These are phyloP conservation scores for Syzygium aromaticum DNA, from an alignment of 345 rosid species.

Conservation along the genomic window DNA sequence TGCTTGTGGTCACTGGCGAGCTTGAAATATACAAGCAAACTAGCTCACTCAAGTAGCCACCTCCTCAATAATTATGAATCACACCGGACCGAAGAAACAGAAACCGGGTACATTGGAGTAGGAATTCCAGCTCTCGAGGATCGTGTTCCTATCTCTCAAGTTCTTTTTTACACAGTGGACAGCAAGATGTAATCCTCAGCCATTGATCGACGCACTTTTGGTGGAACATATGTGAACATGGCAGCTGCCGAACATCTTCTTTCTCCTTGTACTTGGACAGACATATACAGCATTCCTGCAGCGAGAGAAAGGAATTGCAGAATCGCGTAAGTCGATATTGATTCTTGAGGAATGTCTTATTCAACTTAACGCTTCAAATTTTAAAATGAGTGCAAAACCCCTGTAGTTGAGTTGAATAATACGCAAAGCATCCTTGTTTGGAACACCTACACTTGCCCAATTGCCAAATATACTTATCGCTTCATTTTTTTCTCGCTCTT, in stretches of 20 bases:
- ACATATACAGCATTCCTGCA: slow-evolving; percentile 93
- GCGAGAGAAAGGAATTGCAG: background rate
- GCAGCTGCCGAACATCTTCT: slow-evolving; percentile 82
- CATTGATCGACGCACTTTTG: slow-evolving; percentile 94
- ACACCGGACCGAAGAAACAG: background rate
- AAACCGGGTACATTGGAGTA: background rate
- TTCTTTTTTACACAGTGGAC: slow-evolving; percentile 95
- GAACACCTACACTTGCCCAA: background rate
- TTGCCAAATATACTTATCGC: background rate
- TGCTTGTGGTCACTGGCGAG: slow-evolving; percentile 6
- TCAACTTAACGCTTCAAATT: background rate
- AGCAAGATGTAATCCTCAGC: slow-evolving; percentile 89
- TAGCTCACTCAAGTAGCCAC: slow-evolving; percentile 38
- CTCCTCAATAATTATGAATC: background rate
- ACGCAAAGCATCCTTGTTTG: background rate
- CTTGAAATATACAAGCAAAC: slow-evolving; percentile 12
- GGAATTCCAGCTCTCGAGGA: background rate
- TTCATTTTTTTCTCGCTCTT: background rate
- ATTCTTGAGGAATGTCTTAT: background rate
- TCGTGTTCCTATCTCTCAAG: slow-evolving; percentile 38
- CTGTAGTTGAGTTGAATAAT: background rate
- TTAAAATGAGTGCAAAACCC: background rate
- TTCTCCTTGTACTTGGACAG: slow-evolving; percentile 74
- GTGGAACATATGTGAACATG: slow-evolving; percentile 90
- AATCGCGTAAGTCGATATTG: background rate